These are phyloP conservation scores for Mucor racemosus DNA, from an alignment of 371 early-diverging fungal species.

Conservation along the genomic window DNA sequence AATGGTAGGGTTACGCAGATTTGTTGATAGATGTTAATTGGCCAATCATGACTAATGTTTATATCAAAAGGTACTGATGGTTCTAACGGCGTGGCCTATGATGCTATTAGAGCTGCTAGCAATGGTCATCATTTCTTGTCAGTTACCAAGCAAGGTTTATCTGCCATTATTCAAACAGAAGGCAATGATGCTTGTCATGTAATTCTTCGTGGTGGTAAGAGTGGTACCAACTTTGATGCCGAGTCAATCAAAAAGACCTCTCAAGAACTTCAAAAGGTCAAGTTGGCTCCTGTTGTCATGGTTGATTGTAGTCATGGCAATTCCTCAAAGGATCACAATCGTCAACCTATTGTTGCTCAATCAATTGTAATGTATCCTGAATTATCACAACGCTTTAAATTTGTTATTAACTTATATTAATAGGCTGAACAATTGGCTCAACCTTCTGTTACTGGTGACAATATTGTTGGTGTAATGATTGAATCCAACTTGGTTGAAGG, in stretches of 20 bases:
- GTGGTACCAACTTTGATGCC: slow-evolving; percentile 88
- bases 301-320: slow-evolving; percentile 95
- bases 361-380: slow-evolving; percentile 51
- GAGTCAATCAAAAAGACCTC: slow-evolving; percentile 68
- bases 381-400: too few species aligned
- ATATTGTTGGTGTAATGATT: slow-evolving; percentile 85
- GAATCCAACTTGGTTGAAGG: slow-evolving; percentile 83
- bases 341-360: slow-evolving; percentile 82
- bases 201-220: slow-evolving; percentile 88
- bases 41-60: not conserved
- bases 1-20: slow-evolving; percentile 57
- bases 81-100: slow-evolving; percentile 82
- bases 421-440: slow-evolving; percentile 47
- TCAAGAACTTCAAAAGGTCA: slow-evolving; percentile 66
- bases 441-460: slow-evolving; percentile 53
- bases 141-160: slow-evolving; percentile 94
- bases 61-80: slow-evolving; percentile 73
- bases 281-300: slow-evolving; percentile 76
- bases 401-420: too few species aligned
- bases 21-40: not conserved
- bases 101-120: slow-evolving; percentile 87
- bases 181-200: slow-evolving; percentile 81
- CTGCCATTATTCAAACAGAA: slow-evolving; percentile 88
- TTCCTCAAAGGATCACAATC: slow-evolving; percentile 75
- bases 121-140: slow-evolving; percentile 92